Evolutionary conservation across 306 rosid species (phyloP), one percentile per base, ranked within the genome.

Genomic region (Prinsepia uniflora): DNA sequence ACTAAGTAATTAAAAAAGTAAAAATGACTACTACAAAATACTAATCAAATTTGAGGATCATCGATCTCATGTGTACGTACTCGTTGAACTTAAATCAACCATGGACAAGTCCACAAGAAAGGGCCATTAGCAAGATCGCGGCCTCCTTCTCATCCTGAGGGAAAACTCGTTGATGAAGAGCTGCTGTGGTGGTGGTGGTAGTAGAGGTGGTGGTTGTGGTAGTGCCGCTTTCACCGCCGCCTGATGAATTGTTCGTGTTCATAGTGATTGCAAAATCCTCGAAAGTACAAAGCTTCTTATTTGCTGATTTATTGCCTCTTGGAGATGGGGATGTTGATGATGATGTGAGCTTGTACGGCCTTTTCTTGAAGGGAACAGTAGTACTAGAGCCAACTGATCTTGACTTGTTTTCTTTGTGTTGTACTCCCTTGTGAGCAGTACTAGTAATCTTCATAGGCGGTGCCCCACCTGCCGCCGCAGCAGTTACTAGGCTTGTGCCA

Each of bases 111-210:
- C 96, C 97, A 72, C 90, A 89, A 66, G 98, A 94, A 72, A 94
- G 68, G 69, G 98, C 90, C 98, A 94, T 94, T 41, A 94, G 92
- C 48, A 94, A 71, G 67, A 90, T 90, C 0, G 98, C 98, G 10
- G 98, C 98, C 58, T 94, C 98, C 77, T 80, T 94, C 90, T 94
- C 98, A 11, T 94, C 98, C 74, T 87, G 98, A 58, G 98, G 98
- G 83, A 90, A 94, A 72, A 86, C 95, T 68, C 86, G 85, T 62
- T 89, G 88, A 61, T 89, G 88, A 61, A 87, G 66, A 49, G 86
- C 65, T 43, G 90, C 47, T n/a, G 55, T 43, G 43, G 22, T 19
- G 19, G 72, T 18, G 36, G 48, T 42, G 0, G 72, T 3, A 1
- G 72, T 24, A 24, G 30, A 24, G 30, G 30, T 12, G 43, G 49